Base-by-base conservation (phyloP, 2,329 filamentous ascomycete genomes). In the Cephalotrichum gorgonifer region DNA sequence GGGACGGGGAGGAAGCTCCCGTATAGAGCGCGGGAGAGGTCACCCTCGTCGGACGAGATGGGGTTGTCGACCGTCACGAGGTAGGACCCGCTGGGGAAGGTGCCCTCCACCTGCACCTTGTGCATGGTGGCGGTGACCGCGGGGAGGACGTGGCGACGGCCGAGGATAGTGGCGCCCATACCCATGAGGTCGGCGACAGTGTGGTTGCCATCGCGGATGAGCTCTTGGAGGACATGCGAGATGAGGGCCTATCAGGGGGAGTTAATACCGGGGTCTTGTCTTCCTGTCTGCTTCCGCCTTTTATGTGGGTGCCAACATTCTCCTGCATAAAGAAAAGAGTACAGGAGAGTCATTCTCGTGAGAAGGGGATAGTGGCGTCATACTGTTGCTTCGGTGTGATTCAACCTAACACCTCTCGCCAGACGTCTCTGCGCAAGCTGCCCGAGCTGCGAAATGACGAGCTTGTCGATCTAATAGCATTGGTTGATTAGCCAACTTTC, bases 181-280 rank as follows among this genome's bases (percentile, higher is more conserved):
- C 81, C 73, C 90, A 97, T 97, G 62, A 97, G 86, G 64, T 95
- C 89, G 35, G 90, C 85, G 48, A 97, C 91, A 14, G 79, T 86
- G 70, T 96, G 88, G 57, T 85, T 82, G 62, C 91, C 91, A 91
- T 97, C 91, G 64, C 91, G 90, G 64, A 97, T 94, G 59, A 96
- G 83, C 77, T 97, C 91, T 66, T 96, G 91, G 45, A 97, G 76
- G 64, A 90, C 90, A 62, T 80, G 89, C 53, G 90, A 83, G 60
- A 96, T 94, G 56, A 90, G 76, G 26, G 85, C 85, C 83, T 86
- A 45, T 22, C 15, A 44, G 44, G 9, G 33, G 15, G 45, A 7
- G 33, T 26, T 27, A 33, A 25, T 20, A n/a, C 25, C 22, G 27
- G n/a, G n/a, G n/a, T 11, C 8, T 20, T 23, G 17, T 43, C 43